These are phyloP conservation scores for Pseudogymnoascus sp. DNA, from an alignment of 2,329 filamentous ascomycete species.

Conservation along the genomic window DNA sequence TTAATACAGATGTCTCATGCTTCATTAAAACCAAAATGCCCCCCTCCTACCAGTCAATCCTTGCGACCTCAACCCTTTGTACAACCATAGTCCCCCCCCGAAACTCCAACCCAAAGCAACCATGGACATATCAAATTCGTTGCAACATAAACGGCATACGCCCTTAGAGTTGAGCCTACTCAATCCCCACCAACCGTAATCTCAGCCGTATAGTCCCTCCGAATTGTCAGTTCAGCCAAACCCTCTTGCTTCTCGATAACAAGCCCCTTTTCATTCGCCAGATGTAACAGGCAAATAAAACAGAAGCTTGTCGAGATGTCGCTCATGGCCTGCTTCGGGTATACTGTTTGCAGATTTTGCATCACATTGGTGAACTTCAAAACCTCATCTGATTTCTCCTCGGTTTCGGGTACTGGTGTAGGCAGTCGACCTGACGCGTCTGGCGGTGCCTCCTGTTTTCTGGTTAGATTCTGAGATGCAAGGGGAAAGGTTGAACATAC, in stretches of 20 bases:
- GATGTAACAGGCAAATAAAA: slow-evolving; percentile 74
- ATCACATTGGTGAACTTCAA: slow-evolving; percentile 88
- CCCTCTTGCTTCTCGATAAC: slow-evolving; percentile 45
- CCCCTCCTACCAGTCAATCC: not conserved
- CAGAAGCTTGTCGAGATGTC: slow-evolving; percentile 92
- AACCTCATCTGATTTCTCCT: slow-evolving; percentile 35
- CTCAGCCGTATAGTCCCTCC: slow-evolving; percentile 54
- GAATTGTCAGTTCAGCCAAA: slow-evolving; percentile 51
- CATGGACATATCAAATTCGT: slow-evolving; percentile 1
- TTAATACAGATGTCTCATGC: slow-evolving; percentile 4
- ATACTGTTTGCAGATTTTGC: slow-evolving; percentile 78
- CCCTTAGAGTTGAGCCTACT: not conserved
- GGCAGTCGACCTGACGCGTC: slow-evolving; percentile 25
- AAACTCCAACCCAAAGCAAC: not conserved
- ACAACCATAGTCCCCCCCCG: not conserved
- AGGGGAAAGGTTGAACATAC: slow-evolving; percentile 31
- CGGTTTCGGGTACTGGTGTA: slow-evolving; percentile 32
- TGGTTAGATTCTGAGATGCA: slow-evolving; percentile 12
- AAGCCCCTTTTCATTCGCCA: slow-evolving; percentile 69
- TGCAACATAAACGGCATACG: not conserved
- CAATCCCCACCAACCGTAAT: slow-evolving; percentile 31
- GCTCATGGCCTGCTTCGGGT: slow-evolving; percentile 74
- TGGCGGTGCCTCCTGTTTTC: slow-evolving; percentile 17
- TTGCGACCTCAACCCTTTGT: not conserved
- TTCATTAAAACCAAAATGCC: slow-evolving; percentile 3